phyloP scores from a whole-genome alignment of 1,284 basidiomycete genomes.

The Vanrija humicola region DNA sequence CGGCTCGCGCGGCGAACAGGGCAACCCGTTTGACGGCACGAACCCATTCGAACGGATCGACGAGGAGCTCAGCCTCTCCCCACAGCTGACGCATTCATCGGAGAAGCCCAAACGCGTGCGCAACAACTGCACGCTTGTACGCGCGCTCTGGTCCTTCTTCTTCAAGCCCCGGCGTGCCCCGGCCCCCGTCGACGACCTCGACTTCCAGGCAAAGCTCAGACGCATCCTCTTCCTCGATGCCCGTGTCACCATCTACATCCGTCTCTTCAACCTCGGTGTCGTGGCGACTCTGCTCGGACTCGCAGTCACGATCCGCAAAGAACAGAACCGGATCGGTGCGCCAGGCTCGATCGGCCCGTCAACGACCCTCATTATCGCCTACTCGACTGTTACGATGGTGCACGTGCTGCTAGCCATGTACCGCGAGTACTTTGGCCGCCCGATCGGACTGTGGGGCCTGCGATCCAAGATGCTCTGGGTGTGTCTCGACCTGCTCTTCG shows the following conservation, averaged over 20 bases:
- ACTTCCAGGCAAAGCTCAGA: slow-evolving; percentile 38
- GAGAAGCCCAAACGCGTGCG: slow-evolving; percentile 5
- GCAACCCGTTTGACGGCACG: slow-evolving; percentile 14
- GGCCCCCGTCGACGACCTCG: slow-evolving; percentile 16
- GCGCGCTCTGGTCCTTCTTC: too few species aligned
- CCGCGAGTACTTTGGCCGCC: slow-evolving; percentile 55
- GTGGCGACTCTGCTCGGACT: slow-evolving; percentile 50
- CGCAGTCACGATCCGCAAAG: slow-evolving; percentile 47
- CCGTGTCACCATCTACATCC: slow-evolving; percentile 54
- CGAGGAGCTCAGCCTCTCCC: slow-evolving; percentile 12
- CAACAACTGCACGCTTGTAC: too few species aligned
- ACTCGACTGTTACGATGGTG: slow-evolving; percentile 51
- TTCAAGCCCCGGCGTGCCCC: neutral
- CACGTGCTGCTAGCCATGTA: slow-evolving; percentile 52
- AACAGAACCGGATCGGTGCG: slow-evolving; percentile 38
- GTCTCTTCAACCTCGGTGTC: slow-evolving; percentile 52
- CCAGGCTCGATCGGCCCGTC: slow-evolving; percentile 53
- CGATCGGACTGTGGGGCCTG: slow-evolving; percentile 56
- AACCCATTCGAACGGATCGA: slow-evolving; percentile 21
- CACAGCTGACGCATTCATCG: neutral
- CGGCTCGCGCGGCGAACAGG: neutral
- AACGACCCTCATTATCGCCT: slow-evolving; percentile 53
- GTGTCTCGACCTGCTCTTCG: slow-evolving; percentile 53
- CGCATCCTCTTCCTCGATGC: slow-evolving; percentile 49
- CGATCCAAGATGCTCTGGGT: slow-evolving; percentile 52